These are phyloP conservation scores for Ceratocystis cacaofunesta DNA, from an alignment of 2,329 filamentous ascomycete species.

Conservation along the genomic window DNA sequence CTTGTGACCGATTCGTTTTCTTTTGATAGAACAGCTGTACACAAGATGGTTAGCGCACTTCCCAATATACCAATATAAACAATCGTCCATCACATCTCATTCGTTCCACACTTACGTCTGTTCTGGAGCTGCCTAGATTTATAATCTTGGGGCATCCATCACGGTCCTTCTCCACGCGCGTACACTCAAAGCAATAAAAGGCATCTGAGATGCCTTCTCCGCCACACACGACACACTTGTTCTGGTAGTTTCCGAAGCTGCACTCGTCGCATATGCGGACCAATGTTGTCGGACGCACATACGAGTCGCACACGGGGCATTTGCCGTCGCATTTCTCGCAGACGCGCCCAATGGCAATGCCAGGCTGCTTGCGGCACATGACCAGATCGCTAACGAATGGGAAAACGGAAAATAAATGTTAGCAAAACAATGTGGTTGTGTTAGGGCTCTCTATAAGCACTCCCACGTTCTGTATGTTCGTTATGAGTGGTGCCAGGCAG, in stretches of 20 bases:
- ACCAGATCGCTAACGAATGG: slow-evolving; percentile 60
- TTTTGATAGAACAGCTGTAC: slow-evolving; percentile 48
- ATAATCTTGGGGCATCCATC: slow-evolving; percentile 99
- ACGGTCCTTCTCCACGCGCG: slow-evolving; percentile 85
- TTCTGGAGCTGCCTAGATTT: slow-evolving; percentile 87
- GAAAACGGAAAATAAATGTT: slow-evolving; percentile 3
- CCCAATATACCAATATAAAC: slow-evolving; percentile 21
- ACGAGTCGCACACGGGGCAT: slow-evolving; percentile 96
- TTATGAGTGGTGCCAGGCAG: background rate
- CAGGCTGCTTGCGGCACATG: slow-evolving; percentile 97
- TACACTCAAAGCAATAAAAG: slow-evolving; percentile 99
- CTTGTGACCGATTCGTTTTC: slow-evolving; percentile 44
- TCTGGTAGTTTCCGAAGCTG: slow-evolving; percentile 98
- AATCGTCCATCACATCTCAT: slow-evolving; percentile 25
- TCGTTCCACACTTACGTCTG: slow-evolving; percentile 49
- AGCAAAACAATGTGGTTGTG: background rate
- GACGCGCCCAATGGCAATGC: slow-evolving; percentile 93
- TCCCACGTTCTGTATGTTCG: background rate
- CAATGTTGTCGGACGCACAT: slow-evolving; percentile 92
- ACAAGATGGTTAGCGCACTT: slow-evolving; percentile 21
- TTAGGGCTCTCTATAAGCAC: background rate
- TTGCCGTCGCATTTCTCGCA: slow-evolving; percentile 99
- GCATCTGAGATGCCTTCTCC: slow-evolving; percentile 96
- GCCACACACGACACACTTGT: slow-evolving; percentile 98
- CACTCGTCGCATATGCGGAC: slow-evolving; percentile 99